A percentile compares a stretch with the other conserved stretches of the same genome.
phyloP scores from a whole-genome alignment of 148 eudicot genomes.

The Fagopyrum esculentum region DNA sequence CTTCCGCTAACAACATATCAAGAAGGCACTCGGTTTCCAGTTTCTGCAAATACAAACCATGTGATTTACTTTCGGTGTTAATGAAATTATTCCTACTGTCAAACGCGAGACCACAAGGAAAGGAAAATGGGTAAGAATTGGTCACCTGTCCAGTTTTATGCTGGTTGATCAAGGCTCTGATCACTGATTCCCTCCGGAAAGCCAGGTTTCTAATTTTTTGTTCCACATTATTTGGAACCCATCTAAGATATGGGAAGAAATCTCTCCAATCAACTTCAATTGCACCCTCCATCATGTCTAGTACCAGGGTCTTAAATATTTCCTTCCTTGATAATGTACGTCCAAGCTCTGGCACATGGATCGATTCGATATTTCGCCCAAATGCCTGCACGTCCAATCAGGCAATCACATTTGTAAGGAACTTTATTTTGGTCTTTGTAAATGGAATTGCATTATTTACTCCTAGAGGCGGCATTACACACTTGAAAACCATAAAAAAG shows the following conservation, averaged over 20 bases:
- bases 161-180: conserved; percentile 58
- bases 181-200: conserved; percentile 54
- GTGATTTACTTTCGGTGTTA: neutral
- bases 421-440: neutral
- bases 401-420: neutral
- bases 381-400: conserved; percentile 34
- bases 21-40: conserved; percentile 56
- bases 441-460: neutral
- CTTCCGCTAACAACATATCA: conserved; percentile 51
- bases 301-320: conserved; percentile 42
- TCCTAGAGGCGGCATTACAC: neutral
- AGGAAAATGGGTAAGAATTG: neutral
- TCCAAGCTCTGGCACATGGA: conserved; percentile 59
- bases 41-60: neutral
- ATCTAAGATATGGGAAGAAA: conserved; percentile 70
- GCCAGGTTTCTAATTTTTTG: conserved; percentile 34
- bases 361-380: conserved; percentile 50
- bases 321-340: conserved; percentile 51
- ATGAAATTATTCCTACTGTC: neutral
- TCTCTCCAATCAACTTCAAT: conserved; percentile 96
- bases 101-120: neutral
- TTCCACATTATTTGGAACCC: conserved; percentile 76
- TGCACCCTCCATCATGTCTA: conserved; percentile 76
- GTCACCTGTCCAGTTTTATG: conserved; percentile 48
- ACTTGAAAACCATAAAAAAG: neutral